A percentile compares a stretch with the other conserved stretches of the same genome.
Evolutionary conservation across 306 rosid genomes (phyloP).

Genomic region (Phaseolus lunatus): DNA sequence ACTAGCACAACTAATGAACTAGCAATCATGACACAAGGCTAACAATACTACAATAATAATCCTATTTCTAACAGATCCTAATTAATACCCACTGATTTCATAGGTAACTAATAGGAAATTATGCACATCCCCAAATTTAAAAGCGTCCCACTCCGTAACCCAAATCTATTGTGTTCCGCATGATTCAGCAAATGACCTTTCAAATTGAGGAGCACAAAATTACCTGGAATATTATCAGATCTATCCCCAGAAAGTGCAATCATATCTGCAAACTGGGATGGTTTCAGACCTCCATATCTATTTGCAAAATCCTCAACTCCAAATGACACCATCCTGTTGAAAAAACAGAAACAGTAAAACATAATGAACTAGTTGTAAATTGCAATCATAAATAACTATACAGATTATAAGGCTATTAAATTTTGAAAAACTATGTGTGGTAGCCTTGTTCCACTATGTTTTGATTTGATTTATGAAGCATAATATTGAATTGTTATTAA

Average conservation of each 20-base stretch:
- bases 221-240: slow-evolving; percentile 97
- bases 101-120: slow-evolving; percentile 20
- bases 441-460: slow-evolving; percentile 24
- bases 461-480: slow-evolving; percentile 27
- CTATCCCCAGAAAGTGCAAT: slow-evolving; percentile 87
- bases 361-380: slow-evolving; percentile 20
- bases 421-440: slow-evolving; percentile 7
- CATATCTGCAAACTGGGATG: slow-evolving; percentile 94
- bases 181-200: slow-evolving; percentile 29
- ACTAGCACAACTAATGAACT: slow-evolving; percentile 1
- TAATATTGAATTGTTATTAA: slow-evolving; percentile 18
- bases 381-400: slow-evolving; percentile 19
- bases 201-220: slow-evolving; percentile 42
- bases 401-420: slow-evolving; percentile 23
- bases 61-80: slow-evolving; percentile 5
- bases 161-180: slow-evolving; percentile 15
- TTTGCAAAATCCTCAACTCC: slow-evolving; percentile 88
- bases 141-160: background rate
- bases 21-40: slow-evolving; percentile 18
- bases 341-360: slow-evolving; percentile 27
- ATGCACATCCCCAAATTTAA: slow-evolving; percentile 20
- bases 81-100: slow-evolving; percentile 20
- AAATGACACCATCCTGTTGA: slow-evolving; percentile 89
- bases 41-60: background rate
- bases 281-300: slow-evolving; percentile 74